These are phyloP conservation scores for Monosporascus sp. DNA, from an alignment of 2,329 filamentous ascomycete genomes.

Conservation along the genomic window DNA sequence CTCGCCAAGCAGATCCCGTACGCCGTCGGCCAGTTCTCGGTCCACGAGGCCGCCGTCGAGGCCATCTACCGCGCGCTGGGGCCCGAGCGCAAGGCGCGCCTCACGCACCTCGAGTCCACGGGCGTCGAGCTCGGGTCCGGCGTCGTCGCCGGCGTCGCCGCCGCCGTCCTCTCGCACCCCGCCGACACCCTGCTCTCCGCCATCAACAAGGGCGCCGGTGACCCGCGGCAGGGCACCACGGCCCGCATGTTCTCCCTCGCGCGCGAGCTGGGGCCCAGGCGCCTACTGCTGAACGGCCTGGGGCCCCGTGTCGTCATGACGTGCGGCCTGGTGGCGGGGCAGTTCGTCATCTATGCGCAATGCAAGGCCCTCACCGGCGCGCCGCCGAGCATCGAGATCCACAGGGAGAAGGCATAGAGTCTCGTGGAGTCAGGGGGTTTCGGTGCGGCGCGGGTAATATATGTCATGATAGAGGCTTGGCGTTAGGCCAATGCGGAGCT, in stretches of 20 bases:
- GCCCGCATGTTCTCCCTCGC: constrained; percentile 48
- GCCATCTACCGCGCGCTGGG: constrained; percentile 66
- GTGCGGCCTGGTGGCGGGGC: constrained; percentile 44
- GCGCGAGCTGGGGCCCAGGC: constrained; percentile 43
- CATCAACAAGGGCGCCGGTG: constrained; percentile 50
- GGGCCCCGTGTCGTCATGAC: constrained; percentile 50
- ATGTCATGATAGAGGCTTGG: too few species aligned
- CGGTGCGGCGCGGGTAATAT: too few species aligned
- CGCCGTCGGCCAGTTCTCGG: constrained; percentile 91
- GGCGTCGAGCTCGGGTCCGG: constrained; percentile 81
- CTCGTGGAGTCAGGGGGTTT: too few species aligned
- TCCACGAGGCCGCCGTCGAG: constrained; percentile 85
- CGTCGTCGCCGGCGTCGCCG: constrained; percentile 81
- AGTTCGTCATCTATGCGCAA: constrained; percentile 52
- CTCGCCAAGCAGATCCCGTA: constrained; percentile 89
- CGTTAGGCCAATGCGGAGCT: too few species aligned
- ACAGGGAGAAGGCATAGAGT: constrained; percentile 34
- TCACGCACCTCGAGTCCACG: constrained; percentile 69
- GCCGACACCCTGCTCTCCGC: constrained; percentile 61
- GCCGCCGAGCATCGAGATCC: constrained; percentile 46
- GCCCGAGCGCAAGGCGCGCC: constrained; percentile 56
- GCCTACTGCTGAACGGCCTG: constrained; percentile 41
- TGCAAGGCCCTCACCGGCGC: constrained; percentile 48
- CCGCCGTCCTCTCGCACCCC: constrained; percentile 82
- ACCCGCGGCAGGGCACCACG: constrained; percentile 41